Evolutionary conservation across 1,284 basidiomycete species (phyloP).

Genomic region (Apiotrichum brassicae): DNA sequence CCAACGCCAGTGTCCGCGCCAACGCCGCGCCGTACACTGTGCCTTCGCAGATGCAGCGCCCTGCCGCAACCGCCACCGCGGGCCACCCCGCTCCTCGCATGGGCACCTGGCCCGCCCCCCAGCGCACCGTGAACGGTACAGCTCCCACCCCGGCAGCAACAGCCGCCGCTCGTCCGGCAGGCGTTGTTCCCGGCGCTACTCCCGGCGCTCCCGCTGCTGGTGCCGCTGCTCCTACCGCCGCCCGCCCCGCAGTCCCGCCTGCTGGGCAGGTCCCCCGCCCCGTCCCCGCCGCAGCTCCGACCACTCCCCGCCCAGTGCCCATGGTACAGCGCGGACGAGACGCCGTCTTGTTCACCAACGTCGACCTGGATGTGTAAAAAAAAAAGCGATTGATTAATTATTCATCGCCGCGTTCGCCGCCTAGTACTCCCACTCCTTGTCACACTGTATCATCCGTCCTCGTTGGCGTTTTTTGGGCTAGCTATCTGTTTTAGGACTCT

Average conservation of each 20-base stretch:
- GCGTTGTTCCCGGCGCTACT: slow-evolving; percentile 21
- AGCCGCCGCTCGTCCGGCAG: slow-evolving; percentile 17
- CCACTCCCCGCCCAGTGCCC: slow-evolving; percentile 15
- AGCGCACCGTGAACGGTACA: background rate
- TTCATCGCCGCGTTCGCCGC: background rate
- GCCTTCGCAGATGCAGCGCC: slow-evolving; percentile 12
- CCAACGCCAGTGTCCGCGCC: slow-evolving; percentile 8
- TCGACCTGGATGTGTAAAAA: slow-evolving; percentile 22
- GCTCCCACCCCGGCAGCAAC: background rate
- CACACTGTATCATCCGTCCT: slow-evolving; percentile 1
- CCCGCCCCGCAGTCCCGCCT: no score
- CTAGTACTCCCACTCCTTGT: background rate
- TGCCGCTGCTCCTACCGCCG: background rate
- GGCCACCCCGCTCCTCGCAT: slow-evolving; percentile 8
- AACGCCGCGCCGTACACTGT: slow-evolving; percentile 27
- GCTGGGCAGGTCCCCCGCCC: background rate
- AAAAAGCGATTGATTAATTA: no score
- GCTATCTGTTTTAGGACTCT: background rate
- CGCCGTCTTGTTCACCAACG: slow-evolving; percentile 34
- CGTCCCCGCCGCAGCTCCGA: background rate
- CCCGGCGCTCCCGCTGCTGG: background rate
- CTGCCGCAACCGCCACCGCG: background rate
- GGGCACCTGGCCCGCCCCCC: slow-evolving; percentile 23
- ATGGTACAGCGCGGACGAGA: slow-evolving; percentile 36
- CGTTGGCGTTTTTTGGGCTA: slow-evolving; percentile 2